Percentiles rank a stretch among this genome's conserved stretches.
Evolutionary conservation across 2,329 filamentous ascomycete genomes (phyloP).

Genomic region (Metarhizium rileyi): DNA sequence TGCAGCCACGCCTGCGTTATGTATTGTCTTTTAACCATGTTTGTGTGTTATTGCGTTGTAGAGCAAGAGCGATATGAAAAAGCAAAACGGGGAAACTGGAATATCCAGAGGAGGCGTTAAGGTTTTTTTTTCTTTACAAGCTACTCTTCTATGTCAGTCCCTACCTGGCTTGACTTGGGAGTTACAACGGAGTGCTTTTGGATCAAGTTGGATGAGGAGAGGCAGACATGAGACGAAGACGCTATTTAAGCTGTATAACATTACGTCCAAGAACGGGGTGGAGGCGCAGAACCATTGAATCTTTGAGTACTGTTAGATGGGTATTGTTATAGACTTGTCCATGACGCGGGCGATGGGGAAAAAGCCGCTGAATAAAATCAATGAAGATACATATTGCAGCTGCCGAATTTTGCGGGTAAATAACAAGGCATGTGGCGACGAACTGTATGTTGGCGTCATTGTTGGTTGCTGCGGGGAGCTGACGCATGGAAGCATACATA

Average conservation of each 20-base stretch:
- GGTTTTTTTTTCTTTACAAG: background rate
- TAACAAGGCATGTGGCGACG: too few species aligned
- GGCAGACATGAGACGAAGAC: background rate
- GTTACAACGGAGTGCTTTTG: slow-evolving; percentile 3
- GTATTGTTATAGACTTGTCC: background rate
- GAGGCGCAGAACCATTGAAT: background rate
- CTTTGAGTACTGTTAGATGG: background rate
- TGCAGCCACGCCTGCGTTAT: background rate
- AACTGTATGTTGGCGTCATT: too few species aligned
- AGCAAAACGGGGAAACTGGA: background rate
- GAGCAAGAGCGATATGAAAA: background rate
- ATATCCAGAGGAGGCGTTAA: slow-evolving; percentile 5
- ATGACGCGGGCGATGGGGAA: background rate
- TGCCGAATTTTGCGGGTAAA: too few species aligned
- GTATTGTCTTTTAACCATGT: background rate
- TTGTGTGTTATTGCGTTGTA: background rate
- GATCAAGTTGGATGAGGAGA: slow-evolving; percentile 3
- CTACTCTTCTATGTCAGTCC: background rate
- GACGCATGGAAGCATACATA: too few species aligned
- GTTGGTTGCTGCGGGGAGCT: too few species aligned
- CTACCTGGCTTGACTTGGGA: background rate
- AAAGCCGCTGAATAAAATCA: background rate
- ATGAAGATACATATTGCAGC: background rate
- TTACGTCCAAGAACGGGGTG: background rate
- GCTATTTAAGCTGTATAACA: background rate